phyloP scores from a whole-genome alignment of 352 stramenopile genomes.

The Lagenidium giganteum region DNA sequence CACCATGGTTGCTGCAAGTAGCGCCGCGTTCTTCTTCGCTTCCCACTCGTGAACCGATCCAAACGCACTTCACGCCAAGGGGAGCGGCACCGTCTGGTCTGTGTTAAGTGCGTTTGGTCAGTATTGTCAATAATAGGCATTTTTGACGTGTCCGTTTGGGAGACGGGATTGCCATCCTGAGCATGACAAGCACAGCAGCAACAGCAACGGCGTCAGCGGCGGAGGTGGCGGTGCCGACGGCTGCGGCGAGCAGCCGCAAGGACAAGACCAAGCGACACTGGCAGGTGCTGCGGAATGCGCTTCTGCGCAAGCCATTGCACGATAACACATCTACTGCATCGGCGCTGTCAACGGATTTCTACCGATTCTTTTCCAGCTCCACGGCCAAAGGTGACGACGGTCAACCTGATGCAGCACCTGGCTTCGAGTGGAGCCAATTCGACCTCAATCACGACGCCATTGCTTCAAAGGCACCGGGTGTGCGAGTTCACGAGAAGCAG shows the following conservation, averaged over 20 bases:
- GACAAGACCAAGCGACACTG: conserved; percentile 58
- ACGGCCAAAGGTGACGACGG: not conserved
- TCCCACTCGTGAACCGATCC: conserved; percentile 19
- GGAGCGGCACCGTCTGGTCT: too few relatives aligned
- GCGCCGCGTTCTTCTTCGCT: conserved; percentile 8
- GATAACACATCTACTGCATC: conserved; percentile 40
- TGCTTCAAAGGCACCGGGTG: conserved; percentile 5
- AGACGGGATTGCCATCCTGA: too few relatives aligned
- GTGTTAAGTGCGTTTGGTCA: too few relatives aligned
- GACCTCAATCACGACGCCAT: conserved; percentile 11
- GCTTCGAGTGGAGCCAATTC: conserved; percentile 55
- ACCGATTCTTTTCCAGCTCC: conserved; percentile 32
- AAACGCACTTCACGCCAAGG: too few relatives aligned
- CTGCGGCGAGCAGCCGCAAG: not conserved
- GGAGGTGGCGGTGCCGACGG: not conserved
- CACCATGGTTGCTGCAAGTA: conserved; percentile 40
- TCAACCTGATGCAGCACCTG: conserved; percentile 13
- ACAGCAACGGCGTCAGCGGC: not conserved
- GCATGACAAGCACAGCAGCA: too few relatives aligned
- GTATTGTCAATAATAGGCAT: too few relatives aligned
- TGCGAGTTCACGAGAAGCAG: conserved; percentile 73
- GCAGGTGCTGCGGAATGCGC: conserved; percentile 58
- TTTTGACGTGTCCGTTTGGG: too few relatives aligned
- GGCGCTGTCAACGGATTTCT: conserved; percentile 59
- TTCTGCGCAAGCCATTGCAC: conserved; percentile 28